A percentile compares a stretch with the other conserved stretches of the same genome.
These are phyloP conservation scores for Haplosporangium gracile DNA, from an alignment of 192 early-diverging fungal species.

Conservation along the genomic window DNA sequence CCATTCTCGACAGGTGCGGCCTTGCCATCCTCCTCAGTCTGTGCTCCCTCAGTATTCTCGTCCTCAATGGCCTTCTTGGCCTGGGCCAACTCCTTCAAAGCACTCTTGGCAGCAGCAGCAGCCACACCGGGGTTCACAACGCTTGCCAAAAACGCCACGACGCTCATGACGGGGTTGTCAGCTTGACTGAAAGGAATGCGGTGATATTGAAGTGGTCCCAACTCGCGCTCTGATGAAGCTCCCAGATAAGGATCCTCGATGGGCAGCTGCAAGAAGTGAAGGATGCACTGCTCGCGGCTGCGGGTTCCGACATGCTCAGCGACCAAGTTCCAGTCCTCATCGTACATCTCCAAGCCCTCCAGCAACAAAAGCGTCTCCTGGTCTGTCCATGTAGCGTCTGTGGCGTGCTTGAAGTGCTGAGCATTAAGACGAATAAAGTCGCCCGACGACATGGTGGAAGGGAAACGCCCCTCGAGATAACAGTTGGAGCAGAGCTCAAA, in stretches of 20 bases:
- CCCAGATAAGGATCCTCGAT: constrained; percentile 87
- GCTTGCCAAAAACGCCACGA: constrained; percentile 90
- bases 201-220: constrained; percentile 81
- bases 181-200: constrained; percentile 83
- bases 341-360: constrained; percentile 94
- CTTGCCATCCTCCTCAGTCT: background rate
- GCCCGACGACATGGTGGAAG: constrained; percentile 80
- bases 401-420: constrained; percentile 61
- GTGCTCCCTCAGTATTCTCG: background rate
- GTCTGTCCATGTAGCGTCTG: constrained; percentile 84
- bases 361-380: constrained; percentile 89
- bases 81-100: constrained; percentile 77
- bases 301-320: constrained; percentile 94
- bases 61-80: constrained; percentile 10
- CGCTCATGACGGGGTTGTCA: constrained; percentile 93
- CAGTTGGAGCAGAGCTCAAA: constrained; percentile 90
- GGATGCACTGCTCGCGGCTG: constrained; percentile 92
- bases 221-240: constrained; percentile 47
- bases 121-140: constrained; percentile 92
- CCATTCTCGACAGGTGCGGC: constrained; percentile 9
- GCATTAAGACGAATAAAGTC: constrained; percentile 89
- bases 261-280: constrained; percentile 90
- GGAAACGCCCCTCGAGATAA: constrained; percentile 93
- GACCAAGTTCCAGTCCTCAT: constrained; percentile 94
- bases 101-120: constrained; percentile 87